These are phyloP conservation scores for Novymonas esmeraldas DNA, from an alignment of 208 protist genomes.

Conservation along the genomic window DNA sequence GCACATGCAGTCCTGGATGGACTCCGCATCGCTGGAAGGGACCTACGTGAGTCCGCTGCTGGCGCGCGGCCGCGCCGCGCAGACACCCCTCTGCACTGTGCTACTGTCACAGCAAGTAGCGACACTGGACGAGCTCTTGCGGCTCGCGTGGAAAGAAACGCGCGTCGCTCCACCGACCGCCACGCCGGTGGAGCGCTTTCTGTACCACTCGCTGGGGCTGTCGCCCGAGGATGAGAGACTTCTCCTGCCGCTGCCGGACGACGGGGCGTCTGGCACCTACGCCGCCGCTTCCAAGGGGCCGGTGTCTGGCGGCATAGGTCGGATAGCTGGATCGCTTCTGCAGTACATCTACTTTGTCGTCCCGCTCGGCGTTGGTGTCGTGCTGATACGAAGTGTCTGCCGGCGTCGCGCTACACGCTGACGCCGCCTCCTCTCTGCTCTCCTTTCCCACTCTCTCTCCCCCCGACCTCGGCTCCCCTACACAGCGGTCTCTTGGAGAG, in stretches of 20 bases:
- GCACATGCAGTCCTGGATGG: neutral
- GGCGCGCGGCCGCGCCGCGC: neutral
- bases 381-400: conserved; percentile 14
- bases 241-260: neutral
- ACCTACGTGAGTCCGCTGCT: conserved; percentile 3
- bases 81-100: conserved; percentile 11
- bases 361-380: conserved; percentile 3
- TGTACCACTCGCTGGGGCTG: conserved; percentile 13
- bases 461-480: too few relatives aligned
- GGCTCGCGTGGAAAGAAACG: neutral
- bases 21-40: neutral
- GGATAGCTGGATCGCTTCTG: neutral
- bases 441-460: neutral
- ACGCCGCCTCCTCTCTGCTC: neutral
- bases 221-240: conserved; percentile 10
- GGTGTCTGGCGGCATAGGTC: neutral
- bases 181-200: conserved; percentile 14
- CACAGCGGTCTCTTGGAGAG: too few relatives aligned
- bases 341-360: conserved; percentile 25
- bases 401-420: conserved; percentile 6
- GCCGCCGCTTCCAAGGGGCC: neutral
- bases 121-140: conserved; percentile 4
- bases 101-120: conserved; percentile 13
- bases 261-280: neutral
- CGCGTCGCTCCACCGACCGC: neutral